Conservation (phyloP, 208 protist genomes). For the Plasmodiophora brassicae region DNA sequence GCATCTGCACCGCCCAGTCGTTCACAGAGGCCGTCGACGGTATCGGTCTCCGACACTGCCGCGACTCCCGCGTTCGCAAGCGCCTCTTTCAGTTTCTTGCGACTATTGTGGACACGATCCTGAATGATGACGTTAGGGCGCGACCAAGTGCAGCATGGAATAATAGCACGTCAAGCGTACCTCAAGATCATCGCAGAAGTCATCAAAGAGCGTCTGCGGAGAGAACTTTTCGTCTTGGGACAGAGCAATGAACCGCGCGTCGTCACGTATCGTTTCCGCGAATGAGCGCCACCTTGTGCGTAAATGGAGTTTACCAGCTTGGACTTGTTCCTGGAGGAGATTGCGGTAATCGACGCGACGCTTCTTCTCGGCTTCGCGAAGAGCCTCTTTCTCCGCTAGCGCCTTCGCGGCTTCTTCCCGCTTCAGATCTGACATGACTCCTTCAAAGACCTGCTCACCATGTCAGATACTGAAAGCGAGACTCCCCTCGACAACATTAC, state of each 20-base stretch:
- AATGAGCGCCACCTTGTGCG: not conserved
- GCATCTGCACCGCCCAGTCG: not conserved
- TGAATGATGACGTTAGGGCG: no score
- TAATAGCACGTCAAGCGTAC: no score
- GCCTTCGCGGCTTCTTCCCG: not conserved
- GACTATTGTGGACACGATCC: not conserved
- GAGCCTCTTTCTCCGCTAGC: not conserved
- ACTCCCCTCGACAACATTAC: no score
- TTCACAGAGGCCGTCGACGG: not conserved
- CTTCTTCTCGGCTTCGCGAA: not conserved
- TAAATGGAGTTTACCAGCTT: not conserved
- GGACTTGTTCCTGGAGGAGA: not conserved
- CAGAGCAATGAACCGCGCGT: conserved; percentile 4
- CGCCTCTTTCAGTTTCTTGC: conserved; percentile 2
- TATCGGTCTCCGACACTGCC: not conserved
- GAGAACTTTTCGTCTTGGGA: not conserved
- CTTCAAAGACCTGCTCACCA: conserved; percentile 10
- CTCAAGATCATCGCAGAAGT: conserved; percentile 27
- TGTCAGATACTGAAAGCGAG: no score
- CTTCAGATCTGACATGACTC: not conserved
- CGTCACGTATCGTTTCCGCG: not conserved
- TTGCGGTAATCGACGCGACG: not conserved
- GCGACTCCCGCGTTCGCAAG: not conserved
- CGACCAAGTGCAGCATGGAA: no score
- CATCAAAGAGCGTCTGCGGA: conserved; percentile 4